These are phyloP conservation scores for Singerocomus inundabilis DNA, from an alignment of 1,284 basidiomycete species.

Conservation along the genomic window DNA sequence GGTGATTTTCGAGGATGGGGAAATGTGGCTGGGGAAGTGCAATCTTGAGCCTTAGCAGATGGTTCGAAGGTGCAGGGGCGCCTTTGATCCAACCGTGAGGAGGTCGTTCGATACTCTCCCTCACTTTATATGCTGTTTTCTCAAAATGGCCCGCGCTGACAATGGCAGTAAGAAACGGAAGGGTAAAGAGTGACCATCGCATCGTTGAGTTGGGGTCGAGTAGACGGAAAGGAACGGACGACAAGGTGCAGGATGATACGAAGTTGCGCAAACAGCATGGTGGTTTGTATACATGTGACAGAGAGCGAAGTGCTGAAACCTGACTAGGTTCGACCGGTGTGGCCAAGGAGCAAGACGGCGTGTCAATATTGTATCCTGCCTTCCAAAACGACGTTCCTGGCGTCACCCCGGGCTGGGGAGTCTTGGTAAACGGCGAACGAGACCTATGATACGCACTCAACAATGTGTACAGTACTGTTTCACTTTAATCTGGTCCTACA, in stretches of 20 bases:
- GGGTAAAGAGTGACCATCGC: constrained; percentile 7
- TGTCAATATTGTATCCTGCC: too few relatives aligned
- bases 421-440: too few relatives aligned
- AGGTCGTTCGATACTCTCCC: constrained; percentile 21
- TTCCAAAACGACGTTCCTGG: too few relatives aligned
- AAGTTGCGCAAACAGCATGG: not conserved
- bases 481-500: too few relatives aligned
- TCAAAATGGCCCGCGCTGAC: constrained; percentile 4
- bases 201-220: not conserved
- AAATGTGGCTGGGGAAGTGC: constrained; percentile 64
- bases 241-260: not conserved
- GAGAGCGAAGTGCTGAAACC: too few relatives aligned
- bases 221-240: not conserved
- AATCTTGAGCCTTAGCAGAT: constrained; percentile 24
- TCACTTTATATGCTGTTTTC: constrained; percentile 13
- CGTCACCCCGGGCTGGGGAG: too few relatives aligned
- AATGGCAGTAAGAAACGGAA: constrained; percentile 30
- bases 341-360: too few relatives aligned
- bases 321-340: too few relatives aligned
- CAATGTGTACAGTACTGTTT: too few relatives aligned
- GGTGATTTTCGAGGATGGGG: constrained; percentile 52
- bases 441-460: too few relatives aligned
- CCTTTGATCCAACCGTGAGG: constrained; percentile 21
- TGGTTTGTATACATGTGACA: too few relatives aligned
- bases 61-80: constrained; percentile 10